These are phyloP conservation scores for Anacardium occidentale DNA, from an alignment of 345 rosid genomes.

Conservation along the genomic window DNA sequence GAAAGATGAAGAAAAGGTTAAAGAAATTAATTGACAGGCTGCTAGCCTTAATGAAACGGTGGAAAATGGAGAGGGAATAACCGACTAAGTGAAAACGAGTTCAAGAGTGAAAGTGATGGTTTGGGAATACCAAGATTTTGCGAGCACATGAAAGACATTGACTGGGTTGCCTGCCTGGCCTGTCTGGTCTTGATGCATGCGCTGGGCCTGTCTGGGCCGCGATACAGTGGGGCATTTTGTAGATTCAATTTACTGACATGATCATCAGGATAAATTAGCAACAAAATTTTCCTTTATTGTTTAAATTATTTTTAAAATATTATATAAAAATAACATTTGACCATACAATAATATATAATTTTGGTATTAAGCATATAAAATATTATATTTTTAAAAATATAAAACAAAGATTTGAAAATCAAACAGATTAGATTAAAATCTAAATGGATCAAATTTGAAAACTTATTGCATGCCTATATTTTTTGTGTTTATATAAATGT, in stretches of 20 bases:
- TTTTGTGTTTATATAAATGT: too few species aligned
- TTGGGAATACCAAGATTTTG: background rate
- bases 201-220: too few species aligned
- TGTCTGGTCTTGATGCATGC: background rate
- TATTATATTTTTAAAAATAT: too few species aligned
- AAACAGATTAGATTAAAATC: too few species aligned
- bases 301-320: too few species aligned
- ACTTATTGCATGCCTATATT: too few species aligned
- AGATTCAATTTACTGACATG: background rate
- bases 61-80: background rate
- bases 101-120: background rate
- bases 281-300: background rate
- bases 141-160: slow-evolving; percentile 16
- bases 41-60: background rate
- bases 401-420: too few species aligned
- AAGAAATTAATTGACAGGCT: background rate
- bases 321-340: too few species aligned
- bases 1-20: background rate
- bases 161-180: background rate
- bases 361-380: too few species aligned
- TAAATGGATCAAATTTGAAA: too few species aligned
- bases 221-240: background rate
- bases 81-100: background rate
- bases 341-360: too few species aligned
- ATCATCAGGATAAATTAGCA: background rate